Conservation (phyloP, 345 rosid species). For the Acer campestre region DNA sequence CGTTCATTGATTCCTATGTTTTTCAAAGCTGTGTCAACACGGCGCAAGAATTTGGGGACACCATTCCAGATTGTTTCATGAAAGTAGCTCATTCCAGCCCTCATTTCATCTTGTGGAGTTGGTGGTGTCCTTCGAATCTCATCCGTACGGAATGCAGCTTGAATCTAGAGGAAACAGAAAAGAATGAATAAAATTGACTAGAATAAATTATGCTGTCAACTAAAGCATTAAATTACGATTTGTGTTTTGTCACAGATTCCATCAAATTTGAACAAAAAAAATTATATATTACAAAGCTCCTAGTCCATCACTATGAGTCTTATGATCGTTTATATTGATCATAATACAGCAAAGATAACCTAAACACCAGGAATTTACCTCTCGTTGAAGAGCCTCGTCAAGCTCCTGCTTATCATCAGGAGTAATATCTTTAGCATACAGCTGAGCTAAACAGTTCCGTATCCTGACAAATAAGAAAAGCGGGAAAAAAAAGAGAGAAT, state of each 20-base stretch:
- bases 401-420: constrained; percentile 99
- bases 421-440: constrained; percentile 92
- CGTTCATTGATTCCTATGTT: constrained; percentile 93
- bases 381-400: constrained; percentile 93
- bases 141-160: constrained; percentile 99
- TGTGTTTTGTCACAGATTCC: background rate
- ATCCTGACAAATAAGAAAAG: constrained; percentile 51
- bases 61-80: constrained; percentile 99
- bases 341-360: background rate
- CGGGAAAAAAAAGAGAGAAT: constrained; percentile 2
- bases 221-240: background rate
- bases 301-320: background rate
- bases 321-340: background rate
- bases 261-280: background rate
- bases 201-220: background rate
- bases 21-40: constrained; percentile 96
- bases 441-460: constrained; percentile 79
- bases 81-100: constrained; percentile 99
- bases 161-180: constrained; percentile 55
- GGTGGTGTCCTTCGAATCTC: constrained; percentile 99
- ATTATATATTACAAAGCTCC: background rate
- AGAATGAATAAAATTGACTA: background rate
- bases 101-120: constrained; percentile 99
- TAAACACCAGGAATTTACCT: constrained; percentile 44
- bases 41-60: constrained; percentile 96